Conservation (phyloP, 192 early-diverging fungal genomes). For the Umbelopsis isabellina region DNA sequence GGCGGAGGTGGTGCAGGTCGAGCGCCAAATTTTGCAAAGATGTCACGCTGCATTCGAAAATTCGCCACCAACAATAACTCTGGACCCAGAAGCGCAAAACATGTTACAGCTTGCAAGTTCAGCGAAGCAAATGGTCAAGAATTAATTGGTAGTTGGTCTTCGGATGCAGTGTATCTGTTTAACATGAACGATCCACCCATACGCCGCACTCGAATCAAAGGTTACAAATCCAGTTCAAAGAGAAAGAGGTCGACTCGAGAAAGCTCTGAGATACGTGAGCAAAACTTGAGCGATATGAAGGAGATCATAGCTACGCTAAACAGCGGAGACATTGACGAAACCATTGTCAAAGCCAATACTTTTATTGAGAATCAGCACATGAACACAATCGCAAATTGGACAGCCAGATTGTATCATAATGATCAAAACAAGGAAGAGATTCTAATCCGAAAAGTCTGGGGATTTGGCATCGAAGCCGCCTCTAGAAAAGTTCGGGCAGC, state of each 20-base stretch:
- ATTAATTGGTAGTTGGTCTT: constrained; percentile 63
- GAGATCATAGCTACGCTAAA: constrained; percentile 1
- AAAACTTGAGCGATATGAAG: constrained; percentile 9
- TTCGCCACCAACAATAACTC: constrained; percentile 17
- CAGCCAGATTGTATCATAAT: constrained; percentile 5
- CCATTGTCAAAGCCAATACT: background rate
- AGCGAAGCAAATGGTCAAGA: constrained; percentile 39
- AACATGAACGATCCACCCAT: constrained; percentile 44
- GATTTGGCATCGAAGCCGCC: constrained; percentile 5
- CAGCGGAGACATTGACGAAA: background rate
- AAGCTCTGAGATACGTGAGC: background rate
- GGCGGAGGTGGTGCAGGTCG: background rate
- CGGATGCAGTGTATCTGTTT: constrained; percentile 58
- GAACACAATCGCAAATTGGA: constrained; percentile 9
- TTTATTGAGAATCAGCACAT: constrained; percentile 17
- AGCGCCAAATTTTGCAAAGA: background rate
- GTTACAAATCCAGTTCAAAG: constrained; percentile 2
- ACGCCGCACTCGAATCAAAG: background rate
- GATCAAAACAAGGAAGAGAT: constrained; percentile 16
- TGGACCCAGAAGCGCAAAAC: background rate
- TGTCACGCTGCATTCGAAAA: constrained; percentile 27
- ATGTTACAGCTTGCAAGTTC: constrained; percentile 43
- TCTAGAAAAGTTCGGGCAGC: background rate
- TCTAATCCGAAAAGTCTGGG: constrained; percentile 13
- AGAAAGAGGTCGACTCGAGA: constrained; percentile 5